phyloP scores from a whole-genome alignment of 495 filamentous ascomycete genomes.

The Aspergillus diversus region DNA sequence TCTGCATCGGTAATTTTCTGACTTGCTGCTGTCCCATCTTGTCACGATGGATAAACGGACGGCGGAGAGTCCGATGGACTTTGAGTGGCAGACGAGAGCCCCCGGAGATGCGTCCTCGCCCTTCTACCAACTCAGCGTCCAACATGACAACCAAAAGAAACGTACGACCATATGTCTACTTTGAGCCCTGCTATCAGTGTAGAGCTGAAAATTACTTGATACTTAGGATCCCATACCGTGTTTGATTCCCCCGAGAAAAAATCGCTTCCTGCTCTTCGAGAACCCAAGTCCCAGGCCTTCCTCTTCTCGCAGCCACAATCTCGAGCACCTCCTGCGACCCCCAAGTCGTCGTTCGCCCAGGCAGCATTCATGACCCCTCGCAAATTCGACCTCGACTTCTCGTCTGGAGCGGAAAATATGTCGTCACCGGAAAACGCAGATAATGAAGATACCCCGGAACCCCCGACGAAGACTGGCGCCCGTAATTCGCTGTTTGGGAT shows the following conservation, averaged over 20 bases:
- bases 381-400: constrained; percentile 70
- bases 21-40: constrained; percentile 14
- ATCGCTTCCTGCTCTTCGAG: constrained; percentile 47
- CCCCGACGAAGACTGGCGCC: constrained; percentile 46
- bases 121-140: constrained; percentile 56
- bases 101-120: constrained; percentile 62
- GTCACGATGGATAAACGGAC: constrained; percentile 47
- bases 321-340: constrained; percentile 31
- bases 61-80: constrained; percentile 70
- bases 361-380: constrained; percentile 80
- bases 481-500: constrained; percentile 48
- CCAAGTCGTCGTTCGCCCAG: constrained; percentile 60
- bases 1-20: constrained; percentile 11
- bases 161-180: constrained; percentile 41
- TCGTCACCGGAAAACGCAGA: constrained; percentile 76
- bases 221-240: constrained; percentile 51
- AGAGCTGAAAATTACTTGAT: constrained; percentile 12
- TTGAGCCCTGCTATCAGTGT: constrained; percentile 1
- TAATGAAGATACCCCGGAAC: constrained; percentile 71
- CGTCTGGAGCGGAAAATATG: constrained; percentile 77
- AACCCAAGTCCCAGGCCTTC: constrained; percentile 53
- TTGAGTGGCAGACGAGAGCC: constrained; percentile 61
- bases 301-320: constrained; percentile 41
- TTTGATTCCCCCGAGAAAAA: constrained; percentile 58
- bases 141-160: constrained; percentile 52